Base-by-base conservation (phyloP, 2,329 filamentous ascomycete genomes). In the Paraphaeosphaeria sporulosa region DNA sequence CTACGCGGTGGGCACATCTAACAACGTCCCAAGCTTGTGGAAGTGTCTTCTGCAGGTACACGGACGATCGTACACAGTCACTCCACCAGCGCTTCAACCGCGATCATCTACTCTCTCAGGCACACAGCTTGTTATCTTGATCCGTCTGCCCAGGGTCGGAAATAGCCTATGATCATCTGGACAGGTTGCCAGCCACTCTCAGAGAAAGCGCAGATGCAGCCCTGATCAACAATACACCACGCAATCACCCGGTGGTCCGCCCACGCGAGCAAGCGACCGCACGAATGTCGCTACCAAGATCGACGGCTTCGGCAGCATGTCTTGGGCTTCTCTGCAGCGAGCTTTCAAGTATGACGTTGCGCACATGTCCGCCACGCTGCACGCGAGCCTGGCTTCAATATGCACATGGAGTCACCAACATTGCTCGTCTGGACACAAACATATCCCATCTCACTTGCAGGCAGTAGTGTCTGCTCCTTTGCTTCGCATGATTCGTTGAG, bases 281-380 rank as follows among this genome's bases (percentile, higher is more conserved):
- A 46, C 27, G n/a, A 54, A 10, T 27, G 25, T 44, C 51, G 51
- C 51, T 54, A 54, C 27, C 51, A 30, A 54, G 47, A 50, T 50
- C 3, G 47, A 50, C 47, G 17, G 15, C 47, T 19, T 36, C 44
- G 23, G 48, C 34, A 25, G 50, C 12, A 27, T 10, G 15, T 27
- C 13, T 30, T 15, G 50, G 36, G 25, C 36, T 43, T 27, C 12
- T 42, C 25, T 27, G 21, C 25, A 36, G 27, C 27, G 6, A 50
- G n/a, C n/a, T 21, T 25, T 32, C n/a, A 17, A 30, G 44, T 30
- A 47, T 47, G 44, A 30, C 44, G 44, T 47, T 30, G 30, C 19
- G 30, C 30, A 21, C 27, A 21, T 50, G 30, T 21, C 19, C 10
- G 6, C n/a, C n/a, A 8, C 13, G 30, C 30, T 36, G 27, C 30